Conservation (phyloP, 1,284 basidiomycete species). For the Coniophora puteana region DNA sequence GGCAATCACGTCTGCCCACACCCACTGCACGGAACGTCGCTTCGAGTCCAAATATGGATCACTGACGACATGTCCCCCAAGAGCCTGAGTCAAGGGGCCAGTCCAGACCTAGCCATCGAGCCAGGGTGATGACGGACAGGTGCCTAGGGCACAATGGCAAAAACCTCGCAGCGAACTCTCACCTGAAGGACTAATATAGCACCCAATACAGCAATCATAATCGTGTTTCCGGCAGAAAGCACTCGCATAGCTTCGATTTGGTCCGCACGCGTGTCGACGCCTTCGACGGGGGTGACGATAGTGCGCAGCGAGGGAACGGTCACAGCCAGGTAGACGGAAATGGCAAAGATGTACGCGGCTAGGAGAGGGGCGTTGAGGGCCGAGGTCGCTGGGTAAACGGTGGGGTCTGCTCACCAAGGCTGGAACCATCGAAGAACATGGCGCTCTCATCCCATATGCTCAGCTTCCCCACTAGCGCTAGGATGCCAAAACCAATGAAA, state of each 20-base stretch:
- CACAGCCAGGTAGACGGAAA: conserved; percentile 79
- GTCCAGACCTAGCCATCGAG: no score
- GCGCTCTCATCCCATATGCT: conserved; percentile 87
- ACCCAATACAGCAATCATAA: conserved; percentile 66
- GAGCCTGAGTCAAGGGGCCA: no score
- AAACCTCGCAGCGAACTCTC: conserved; percentile 21
- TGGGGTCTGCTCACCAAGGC: conserved; percentile 53
- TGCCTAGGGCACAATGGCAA: background rate
- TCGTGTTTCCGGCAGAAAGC: conserved; percentile 80
- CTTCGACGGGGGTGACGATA: conserved; percentile 52
- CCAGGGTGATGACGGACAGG: background rate
- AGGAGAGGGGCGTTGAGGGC: conserved; percentile 9
- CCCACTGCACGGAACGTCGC: no score
- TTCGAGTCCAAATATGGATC: no score
- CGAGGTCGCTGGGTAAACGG: conserved; percentile 11
- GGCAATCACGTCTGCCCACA: no score
- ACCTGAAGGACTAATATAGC: conserved; percentile 73
- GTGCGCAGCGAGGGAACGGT: conserved; percentile 75
- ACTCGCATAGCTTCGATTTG: conserved; percentile 76
- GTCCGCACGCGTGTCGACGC: conserved; percentile 58
- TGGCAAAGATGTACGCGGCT: conserved; percentile 73
- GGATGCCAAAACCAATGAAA: conserved; percentile 71
- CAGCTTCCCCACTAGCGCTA: conserved; percentile 74
- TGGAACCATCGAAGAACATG: conserved; percentile 88
- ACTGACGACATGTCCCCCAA: no score